These are phyloP conservation scores for Pichia pseudocactophila DNA, from an alignment of 805 yeast species.

Conservation along the genomic window DNA sequence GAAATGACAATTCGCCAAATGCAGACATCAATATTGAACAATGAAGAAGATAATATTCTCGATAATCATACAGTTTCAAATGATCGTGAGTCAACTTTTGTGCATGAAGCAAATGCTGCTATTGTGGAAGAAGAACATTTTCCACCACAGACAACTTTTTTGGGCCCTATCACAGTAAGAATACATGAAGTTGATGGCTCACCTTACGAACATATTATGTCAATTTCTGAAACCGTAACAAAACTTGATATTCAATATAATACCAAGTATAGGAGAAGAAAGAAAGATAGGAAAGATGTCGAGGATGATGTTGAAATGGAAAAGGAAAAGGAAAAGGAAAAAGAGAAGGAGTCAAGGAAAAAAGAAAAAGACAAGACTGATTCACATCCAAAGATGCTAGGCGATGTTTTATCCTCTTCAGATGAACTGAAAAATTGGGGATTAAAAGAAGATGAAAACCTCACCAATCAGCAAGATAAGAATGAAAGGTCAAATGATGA, in stretches of 20 bases:
- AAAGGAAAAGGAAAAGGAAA: conserved; percentile 16
- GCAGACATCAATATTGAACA: conserved; percentile 45
- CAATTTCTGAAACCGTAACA: conserved; percentile 73
- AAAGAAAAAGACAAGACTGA: conserved; percentile 17
- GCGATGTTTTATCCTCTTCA: conserved; percentile 61
- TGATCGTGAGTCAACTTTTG: conserved; percentile 21
- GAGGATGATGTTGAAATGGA: conserved; percentile 25
- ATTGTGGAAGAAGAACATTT: conserved; percentile 37
- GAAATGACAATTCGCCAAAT: conserved; percentile 93
- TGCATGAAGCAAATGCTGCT: conserved; percentile 35
- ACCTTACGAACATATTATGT: conserved; percentile 96
- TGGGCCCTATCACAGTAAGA: conserved; percentile 94
- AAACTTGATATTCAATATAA: conserved; percentile 91
- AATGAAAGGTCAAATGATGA: conserved; percentile 32
- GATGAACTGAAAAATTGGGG: conserved; percentile 64
- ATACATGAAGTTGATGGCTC: conserved; percentile 98
- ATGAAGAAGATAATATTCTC: conserved; percentile 10
- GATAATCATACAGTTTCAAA: conserved; percentile 2
- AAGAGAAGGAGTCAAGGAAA: conserved; percentile 16
- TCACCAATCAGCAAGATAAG: conserved; percentile 33
- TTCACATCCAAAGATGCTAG: conserved; percentile 42
- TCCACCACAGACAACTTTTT: conserved; percentile 45
- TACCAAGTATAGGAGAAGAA: conserved; percentile 80
- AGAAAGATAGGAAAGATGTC: conserved; percentile 50
- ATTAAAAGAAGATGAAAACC: conserved; percentile 33